These are phyloP conservation scores for Tricholoma flavovirens DNA, from an alignment of 768 basidiomycete species.

Conservation along the genomic window DNA sequence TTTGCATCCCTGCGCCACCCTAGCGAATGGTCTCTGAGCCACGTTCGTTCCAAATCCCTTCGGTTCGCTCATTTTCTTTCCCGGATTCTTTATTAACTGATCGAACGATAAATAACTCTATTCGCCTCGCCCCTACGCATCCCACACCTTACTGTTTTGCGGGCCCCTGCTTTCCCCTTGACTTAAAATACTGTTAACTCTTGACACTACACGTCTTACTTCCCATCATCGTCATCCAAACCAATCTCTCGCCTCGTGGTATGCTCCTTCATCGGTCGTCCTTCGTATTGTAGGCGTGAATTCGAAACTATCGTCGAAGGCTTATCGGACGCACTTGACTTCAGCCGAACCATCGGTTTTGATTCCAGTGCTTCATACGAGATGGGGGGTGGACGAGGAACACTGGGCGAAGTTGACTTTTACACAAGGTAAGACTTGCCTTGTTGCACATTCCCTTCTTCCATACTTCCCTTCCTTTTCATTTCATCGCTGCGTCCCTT, in stretches of 20 bases:
- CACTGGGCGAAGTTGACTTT: conserved; percentile 85
- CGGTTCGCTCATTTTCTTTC: conserved; percentile 35
- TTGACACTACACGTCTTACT: conserved; percentile 1
- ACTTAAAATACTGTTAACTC: neutral
- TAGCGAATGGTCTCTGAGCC: conserved; percentile 84
- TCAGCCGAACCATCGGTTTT: conserved; percentile 83
- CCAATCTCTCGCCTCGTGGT: neutral
- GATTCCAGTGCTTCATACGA: conserved; percentile 59
- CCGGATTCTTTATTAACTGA: neutral
- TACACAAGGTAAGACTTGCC: conserved; percentile 67
- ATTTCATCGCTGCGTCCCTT: neutral
- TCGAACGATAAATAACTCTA: neutral
- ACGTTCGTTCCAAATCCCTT: conserved; percentile 81
- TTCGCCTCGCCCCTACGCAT: neutral
- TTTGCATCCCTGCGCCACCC: neutral
- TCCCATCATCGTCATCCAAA: neutral
- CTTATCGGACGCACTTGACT: conserved; percentile 88
- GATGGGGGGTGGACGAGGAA: conserved; percentile 62
- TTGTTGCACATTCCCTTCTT: conserved; percentile 1
- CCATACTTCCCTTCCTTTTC: neutral
- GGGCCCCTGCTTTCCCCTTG: neutral
- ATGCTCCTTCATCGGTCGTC: neutral
- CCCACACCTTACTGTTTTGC: neutral
- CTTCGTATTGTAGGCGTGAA: conserved; percentile 45
- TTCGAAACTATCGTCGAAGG: conserved; percentile 83